Base-by-base conservation (phyloP, 2,329 filamentous ascomycete genomes). In the Colletotrichum brevisporum region DNA sequence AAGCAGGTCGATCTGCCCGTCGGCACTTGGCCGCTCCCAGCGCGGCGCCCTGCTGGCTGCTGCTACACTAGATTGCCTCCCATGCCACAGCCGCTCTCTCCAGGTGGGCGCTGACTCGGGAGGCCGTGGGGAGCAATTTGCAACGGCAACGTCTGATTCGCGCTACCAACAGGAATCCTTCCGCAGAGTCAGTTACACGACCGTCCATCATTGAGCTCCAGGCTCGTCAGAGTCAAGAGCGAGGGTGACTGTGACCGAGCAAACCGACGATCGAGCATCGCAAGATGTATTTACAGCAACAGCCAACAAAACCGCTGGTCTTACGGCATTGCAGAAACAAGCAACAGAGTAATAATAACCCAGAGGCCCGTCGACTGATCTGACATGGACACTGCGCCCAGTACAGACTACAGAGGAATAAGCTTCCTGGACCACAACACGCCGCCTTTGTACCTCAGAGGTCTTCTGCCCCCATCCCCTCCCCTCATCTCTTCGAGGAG, bases 1-100 rank as follows among this genome's bases (percentile, higher is more conserved):
- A 72, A 72, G 74, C 63, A 71, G 50, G 71, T 55, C 63, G 73
- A 74, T 75, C 73, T 58, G 51, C 45, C 53, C 64, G 58, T 69
- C 71, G 71, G 71, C 71, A 72, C 66, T 72, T 72, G 71, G 48
- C 59, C 66, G 62, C 57, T 61, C 57, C 70, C 59, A 62, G 59
- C 54, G 63, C 41, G 48, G 41, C 39, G 21, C 43, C 55, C 24
- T 60, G 48, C 69, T 71, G 64, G 21, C 21, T 24, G 21, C 21
- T 24, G 21, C 21, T 24, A 24, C 21, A 24, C 64, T 45, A 72
- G 70, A 61, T 71, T 71, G 41, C 45, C 57, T 63, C 39, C 63
- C 70, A 61, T 67, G 60, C 50, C 55, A 68, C 63, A 56, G 63
- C 63, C 63, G 47, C 59, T 60, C 47, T n/a, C 31, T 12, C 36